phyloP scores from a whole-genome alignment of 768 basidiomycete genomes.

The Russula ochroleuca region DNA sequence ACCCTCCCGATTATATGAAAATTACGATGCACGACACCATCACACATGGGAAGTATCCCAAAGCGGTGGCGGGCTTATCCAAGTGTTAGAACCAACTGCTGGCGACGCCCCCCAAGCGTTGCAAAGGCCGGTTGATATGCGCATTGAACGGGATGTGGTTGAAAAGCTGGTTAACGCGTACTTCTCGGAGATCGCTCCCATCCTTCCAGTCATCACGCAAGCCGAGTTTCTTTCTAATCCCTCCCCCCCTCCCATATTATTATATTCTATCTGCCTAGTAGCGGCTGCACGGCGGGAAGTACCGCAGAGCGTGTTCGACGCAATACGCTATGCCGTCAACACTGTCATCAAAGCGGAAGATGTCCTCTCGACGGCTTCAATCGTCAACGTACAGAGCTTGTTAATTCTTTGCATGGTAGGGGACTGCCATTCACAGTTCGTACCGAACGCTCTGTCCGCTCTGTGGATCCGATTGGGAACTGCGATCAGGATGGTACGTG shows the following conservation, averaged over 20 bases:
- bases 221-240: constrained; percentile 78
- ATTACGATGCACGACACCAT: constrained; percentile 83
- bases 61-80: constrained; percentile 83
- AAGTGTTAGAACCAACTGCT: constrained; percentile 59
- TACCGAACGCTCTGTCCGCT: constrained; percentile 80
- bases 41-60: constrained; percentile 84
- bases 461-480: constrained; percentile 83
- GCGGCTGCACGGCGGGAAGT: constrained; percentile 83
- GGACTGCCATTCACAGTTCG: constrained; percentile 87
- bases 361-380: constrained; percentile 79
- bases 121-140: constrained; percentile 63
- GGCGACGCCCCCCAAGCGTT: constrained; percentile 53
- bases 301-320: constrained; percentile 82
- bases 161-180: constrained; percentile 86
- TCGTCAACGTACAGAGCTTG: constrained; percentile 84
- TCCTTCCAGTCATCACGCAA: constrained; percentile 84
- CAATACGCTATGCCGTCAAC: constrained; percentile 84
- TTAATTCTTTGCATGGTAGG: constrained; percentile 83
- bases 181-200: constrained; percentile 83
- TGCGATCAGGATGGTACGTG: constrained; percentile 84
- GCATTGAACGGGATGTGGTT: constrained; percentile 71
- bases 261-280: constrained; percentile 93
- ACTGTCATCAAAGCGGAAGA: constrained; percentile 84
- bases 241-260: constrained; percentile 71
- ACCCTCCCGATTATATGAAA: constrained; percentile 79